phyloP scores from a whole-genome alignment of 305 asterid genomes.

The Salvia sclarea region DNA sequence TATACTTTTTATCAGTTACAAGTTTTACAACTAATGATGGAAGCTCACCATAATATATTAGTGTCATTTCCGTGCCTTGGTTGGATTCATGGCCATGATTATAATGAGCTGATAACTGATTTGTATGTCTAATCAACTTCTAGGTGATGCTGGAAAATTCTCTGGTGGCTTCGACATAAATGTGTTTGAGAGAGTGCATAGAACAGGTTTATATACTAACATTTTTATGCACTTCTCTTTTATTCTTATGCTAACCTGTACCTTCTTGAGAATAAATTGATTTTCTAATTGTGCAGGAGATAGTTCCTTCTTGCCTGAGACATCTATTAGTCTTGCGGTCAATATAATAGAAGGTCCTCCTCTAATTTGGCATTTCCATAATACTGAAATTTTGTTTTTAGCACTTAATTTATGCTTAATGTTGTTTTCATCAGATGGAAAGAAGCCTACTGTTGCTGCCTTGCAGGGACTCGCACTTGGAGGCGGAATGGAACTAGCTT shows the following conservation, averaged over 20 bases:
- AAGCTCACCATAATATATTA: constrained; percentile 12
- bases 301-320: constrained; percentile 57
- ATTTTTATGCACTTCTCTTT: constrained; percentile 10
- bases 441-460: constrained; percentile 95
- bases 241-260: constrained; percentile 9
- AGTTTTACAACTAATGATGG: background rate
- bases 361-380: constrained; percentile 18
- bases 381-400: constrained; percentile 16
- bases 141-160: constrained; percentile 78
- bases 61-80: constrained; percentile 3
- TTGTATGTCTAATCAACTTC: constrained; percentile 25
- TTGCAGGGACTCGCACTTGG: constrained; percentile 96
- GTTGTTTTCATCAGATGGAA: constrained; percentile 46
- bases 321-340: constrained; percentile 53
- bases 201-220: constrained; percentile 41
- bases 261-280: constrained; percentile 25
- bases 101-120: constrained; percentile 36
- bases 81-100: constrained; percentile 9
- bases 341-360: constrained; percentile 68
- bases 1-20: background rate
- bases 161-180: constrained; percentile 96
- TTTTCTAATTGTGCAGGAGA: constrained; percentile 64
- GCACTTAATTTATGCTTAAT: constrained; percentile 12
- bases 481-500: constrained; percentile 91
- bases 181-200: constrained; percentile 69